Evolutionary conservation across 495 filamentous ascomycete genomes (phyloP).

Genomic region (Penicillium flavigenum): DNA sequence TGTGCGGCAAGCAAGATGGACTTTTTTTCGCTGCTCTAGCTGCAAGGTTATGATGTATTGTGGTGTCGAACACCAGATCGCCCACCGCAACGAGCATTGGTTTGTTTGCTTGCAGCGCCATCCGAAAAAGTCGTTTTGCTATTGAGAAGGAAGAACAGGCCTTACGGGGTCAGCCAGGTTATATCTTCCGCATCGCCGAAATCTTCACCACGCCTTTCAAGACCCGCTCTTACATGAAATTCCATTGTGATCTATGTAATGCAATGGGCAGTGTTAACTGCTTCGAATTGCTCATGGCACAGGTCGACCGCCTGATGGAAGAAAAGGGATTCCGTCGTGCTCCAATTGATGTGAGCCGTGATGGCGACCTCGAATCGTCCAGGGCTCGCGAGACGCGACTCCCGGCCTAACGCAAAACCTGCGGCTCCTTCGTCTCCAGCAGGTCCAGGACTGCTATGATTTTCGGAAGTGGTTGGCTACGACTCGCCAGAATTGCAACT

Average conservation of each 20-base stretch:
- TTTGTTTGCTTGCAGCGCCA: conserved; percentile 38
- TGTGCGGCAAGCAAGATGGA: conserved; percentile 23
- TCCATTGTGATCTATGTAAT: conserved; percentile 29
- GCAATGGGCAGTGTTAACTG: conserved; percentile 35
- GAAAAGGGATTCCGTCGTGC: too few relatives aligned
- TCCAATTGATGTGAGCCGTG: too few relatives aligned
- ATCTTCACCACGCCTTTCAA: conserved; percentile 38
- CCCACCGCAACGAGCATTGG: conserved; percentile 42
- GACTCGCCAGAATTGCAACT: conserved; percentile 20
- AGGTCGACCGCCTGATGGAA: conserved; percentile 33
- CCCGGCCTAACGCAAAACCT: conserved; percentile 34
- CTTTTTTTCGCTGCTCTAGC: conserved; percentile 35
- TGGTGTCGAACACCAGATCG: conserved; percentile 41
- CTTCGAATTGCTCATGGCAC: conserved; percentile 34
- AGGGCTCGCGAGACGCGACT: conserved; percentile 35
- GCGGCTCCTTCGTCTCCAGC: conserved; percentile 39
- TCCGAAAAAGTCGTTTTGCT: conserved; percentile 29
- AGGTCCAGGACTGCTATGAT: conserved; percentile 57
- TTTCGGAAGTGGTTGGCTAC: conserved; percentile 52
- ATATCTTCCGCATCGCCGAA: background rate
- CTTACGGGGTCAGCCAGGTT: conserved; percentile 30
- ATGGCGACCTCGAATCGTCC: too few relatives aligned
- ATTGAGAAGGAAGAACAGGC: conserved; percentile 32
- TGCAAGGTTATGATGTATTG: conserved; percentile 52
- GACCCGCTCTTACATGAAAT: conserved; percentile 47